A percentile compares a stretch with the other conserved stretches of the same genome.
phyloP scores from a whole-genome alignment of 78 protist species.

The Speleostelium caveatum region DNA sequence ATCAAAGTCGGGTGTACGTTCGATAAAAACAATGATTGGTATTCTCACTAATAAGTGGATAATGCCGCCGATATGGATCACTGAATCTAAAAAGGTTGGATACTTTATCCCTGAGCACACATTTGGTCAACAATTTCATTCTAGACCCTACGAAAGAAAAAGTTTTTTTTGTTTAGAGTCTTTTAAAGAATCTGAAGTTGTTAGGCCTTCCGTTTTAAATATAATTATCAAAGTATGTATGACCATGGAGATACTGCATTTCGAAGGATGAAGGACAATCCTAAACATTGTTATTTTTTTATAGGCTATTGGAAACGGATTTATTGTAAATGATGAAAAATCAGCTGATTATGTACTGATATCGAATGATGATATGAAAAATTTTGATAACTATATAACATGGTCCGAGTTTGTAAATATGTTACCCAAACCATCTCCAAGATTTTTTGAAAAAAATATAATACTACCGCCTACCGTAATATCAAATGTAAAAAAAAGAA shows the following conservation, averaged over 20 bases:
- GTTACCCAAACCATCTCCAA: slow-evolving; percentile 28
- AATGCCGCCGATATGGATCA: slow-evolving; percentile 25
- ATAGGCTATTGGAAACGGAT: slow-evolving; percentile 21
- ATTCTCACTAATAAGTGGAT: slow-evolving; percentile 42
- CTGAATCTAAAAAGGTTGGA: slow-evolving; percentile 9
- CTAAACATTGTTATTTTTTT: no score
- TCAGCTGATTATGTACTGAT: slow-evolving; percentile 36
- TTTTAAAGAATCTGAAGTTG: background rate
- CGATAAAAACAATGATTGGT: slow-evolving; percentile 39
- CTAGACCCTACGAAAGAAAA: slow-evolving; percentile 1
- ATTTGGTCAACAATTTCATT: slow-evolving; percentile 6
- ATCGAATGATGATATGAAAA: background rate
- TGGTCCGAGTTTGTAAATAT: background rate
- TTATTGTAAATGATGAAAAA: slow-evolving; percentile 1
- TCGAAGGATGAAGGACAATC: no score
- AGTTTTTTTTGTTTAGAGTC: background rate
- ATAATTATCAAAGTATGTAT: background rate
- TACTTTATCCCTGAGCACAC: background rate
- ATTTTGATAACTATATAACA: background rate
- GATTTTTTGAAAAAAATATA: background rate
- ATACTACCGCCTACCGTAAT: background rate
- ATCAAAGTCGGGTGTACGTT: background rate
- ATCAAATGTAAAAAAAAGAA: background rate
- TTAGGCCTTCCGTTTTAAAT: background rate
- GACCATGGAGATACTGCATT: background rate